A percentile compares a stretch with the other conserved stretches of the same genome.
These are phyloP conservation scores for Melaleuca quinquenervia DNA, from an alignment of 345 rosid species.

Conservation along the genomic window DNA sequence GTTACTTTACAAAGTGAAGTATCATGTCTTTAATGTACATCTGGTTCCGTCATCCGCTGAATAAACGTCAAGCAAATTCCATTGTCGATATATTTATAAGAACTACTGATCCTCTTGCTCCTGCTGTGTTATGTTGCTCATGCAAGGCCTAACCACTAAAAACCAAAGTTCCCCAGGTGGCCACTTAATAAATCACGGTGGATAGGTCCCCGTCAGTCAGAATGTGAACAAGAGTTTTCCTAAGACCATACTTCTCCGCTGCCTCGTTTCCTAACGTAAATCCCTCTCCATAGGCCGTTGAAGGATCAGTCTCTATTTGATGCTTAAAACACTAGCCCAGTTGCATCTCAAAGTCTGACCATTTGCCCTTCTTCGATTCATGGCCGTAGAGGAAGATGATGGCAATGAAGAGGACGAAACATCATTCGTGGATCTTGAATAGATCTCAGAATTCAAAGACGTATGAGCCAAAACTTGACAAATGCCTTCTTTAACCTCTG, in stretches of 20 bases:
- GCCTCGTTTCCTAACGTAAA: slow-evolving; percentile 65
- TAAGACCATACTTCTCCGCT: slow-evolving; percentile 51
- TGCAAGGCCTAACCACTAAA: neutral
- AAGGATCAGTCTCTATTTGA: slow-evolving; percentile 64
- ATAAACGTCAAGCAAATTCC: neutral
- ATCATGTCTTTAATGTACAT: neutral
- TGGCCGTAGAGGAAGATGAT: slow-evolving; percentile 25
- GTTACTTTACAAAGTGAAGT: neutral
- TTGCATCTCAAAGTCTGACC: slow-evolving; percentile 71
- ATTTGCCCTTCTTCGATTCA: slow-evolving; percentile 69
- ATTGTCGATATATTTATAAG: neutral
- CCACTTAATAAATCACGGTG: neutral
- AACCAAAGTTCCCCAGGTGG: neutral
- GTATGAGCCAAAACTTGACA: slow-evolving; percentile 87
- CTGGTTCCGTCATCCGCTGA: neutral
- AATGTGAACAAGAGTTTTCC: slow-evolving; percentile 68
- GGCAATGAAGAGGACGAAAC: slow-evolving; percentile 25
- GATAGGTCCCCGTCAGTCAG: slow-evolving; percentile 26
- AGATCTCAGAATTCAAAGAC: slow-evolving; percentile 87
- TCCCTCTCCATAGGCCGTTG: slow-evolving; percentile 78
- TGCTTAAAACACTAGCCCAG: slow-evolving; percentile 81
- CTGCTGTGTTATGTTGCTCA: neutral
- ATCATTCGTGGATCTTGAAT: slow-evolving; percentile 22
- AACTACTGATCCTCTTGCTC: neutral
- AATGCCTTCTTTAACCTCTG: slow-evolving; percentile 94